Conservation (phyloP, 768 basidiomycete species). For the Coprinopsis cinerea region DNA sequence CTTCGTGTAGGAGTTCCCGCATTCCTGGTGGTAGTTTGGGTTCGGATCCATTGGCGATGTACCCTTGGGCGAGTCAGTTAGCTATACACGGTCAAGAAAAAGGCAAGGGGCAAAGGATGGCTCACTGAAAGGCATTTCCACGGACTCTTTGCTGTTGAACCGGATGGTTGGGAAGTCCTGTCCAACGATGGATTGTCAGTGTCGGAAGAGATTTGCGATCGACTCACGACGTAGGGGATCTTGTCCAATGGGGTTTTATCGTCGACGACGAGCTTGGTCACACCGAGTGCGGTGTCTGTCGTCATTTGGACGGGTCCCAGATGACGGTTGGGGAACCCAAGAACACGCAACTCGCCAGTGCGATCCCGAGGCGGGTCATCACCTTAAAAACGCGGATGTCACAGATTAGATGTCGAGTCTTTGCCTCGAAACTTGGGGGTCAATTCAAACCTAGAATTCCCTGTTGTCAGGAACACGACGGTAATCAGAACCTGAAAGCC, state of each 20-base stretch:
- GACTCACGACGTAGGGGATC: slow-evolving; percentile 67
- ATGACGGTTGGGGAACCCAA: slow-evolving; percentile 85
- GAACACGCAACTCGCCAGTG: slow-evolving; percentile 77
- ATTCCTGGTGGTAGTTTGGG: slow-evolving; percentile 87
- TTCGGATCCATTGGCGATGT: slow-evolving; percentile 45
- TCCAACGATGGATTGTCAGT: background rate
- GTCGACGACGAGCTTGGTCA: slow-evolving; percentile 76
- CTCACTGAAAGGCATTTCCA: slow-evolving; percentile 96
- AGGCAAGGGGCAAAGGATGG: slow-evolving; percentile 22
- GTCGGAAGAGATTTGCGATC: background rate
- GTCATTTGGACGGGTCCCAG: slow-evolving; percentile 94
- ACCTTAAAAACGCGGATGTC: slow-evolving; percentile 56
- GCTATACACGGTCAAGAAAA: background rate
- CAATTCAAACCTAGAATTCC: slow-evolving; percentile 27
- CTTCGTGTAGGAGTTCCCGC: slow-evolving; percentile 77
- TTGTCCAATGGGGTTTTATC: slow-evolving; percentile 68
- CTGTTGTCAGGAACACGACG: slow-evolving; percentile 15
- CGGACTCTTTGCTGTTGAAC: slow-evolving; percentile 83
- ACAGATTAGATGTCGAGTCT: slow-evolving; percentile 2
- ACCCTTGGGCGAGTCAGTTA: slow-evolving; percentile 27
- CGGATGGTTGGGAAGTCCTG: slow-evolving; percentile 87
- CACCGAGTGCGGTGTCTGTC: slow-evolving; percentile 93
- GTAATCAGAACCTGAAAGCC: background rate
- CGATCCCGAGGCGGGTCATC: slow-evolving; percentile 96
- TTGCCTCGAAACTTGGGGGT: background rate